These are phyloP conservation scores for Novymonas esmeraldas DNA, from an alignment of 208 protist genomes.

Conservation along the genomic window DNA sequence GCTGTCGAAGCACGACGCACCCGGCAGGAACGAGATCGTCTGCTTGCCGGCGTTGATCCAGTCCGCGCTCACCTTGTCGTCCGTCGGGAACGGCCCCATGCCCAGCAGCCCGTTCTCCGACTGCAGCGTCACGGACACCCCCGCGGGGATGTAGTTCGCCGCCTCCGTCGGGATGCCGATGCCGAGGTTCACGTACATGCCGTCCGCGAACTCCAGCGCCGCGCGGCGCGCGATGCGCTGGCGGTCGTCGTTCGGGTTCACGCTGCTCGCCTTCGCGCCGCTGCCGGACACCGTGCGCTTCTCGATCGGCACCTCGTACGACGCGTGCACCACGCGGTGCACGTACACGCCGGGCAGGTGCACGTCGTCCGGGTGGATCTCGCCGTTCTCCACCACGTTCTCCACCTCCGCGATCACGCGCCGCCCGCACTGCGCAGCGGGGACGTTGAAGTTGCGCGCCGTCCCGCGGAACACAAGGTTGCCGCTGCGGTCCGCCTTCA, in stretches of 20 bases:
- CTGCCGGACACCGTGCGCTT: slow-evolving; percentile 49
- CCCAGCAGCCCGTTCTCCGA: slow-evolving; percentile 93
- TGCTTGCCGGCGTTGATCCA: slow-evolving; percentile 98
- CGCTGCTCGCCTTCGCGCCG: slow-evolving; percentile 40
- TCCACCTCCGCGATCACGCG: slow-evolving; percentile 96
- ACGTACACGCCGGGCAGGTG: slow-evolving; percentile 96
- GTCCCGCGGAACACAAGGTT: slow-evolving; percentile 91
- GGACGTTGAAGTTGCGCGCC: slow-evolving; percentile 96
- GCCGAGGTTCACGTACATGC: slow-evolving; percentile 97
- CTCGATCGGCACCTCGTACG: slow-evolving; percentile 58
- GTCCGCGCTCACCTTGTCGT: slow-evolving; percentile 91
- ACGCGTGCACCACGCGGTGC: slow-evolving; percentile 85
- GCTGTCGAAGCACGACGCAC: slow-evolving; percentile 93
- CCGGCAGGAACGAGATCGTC: slow-evolving; percentile 95
- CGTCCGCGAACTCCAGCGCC: slow-evolving; percentile 95
- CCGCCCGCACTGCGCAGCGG: slow-evolving; percentile 86
- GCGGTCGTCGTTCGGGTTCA: slow-evolving; percentile 55
- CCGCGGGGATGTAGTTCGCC: slow-evolving; percentile 88
- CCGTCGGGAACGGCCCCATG: slow-evolving; percentile 92
- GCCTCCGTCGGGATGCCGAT: slow-evolving; percentile 97
- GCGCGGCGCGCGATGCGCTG: slow-evolving; percentile 93
- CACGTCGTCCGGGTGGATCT: slow-evolving; percentile 94
- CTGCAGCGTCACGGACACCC: slow-evolving; percentile 91
- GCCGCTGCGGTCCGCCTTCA: slow-evolving; percentile 92
- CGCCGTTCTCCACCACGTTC: slow-evolving; percentile 93